These are phyloP conservation scores for Macrolepiota fuliginosa DNA, from an alignment of 768 basidiomycete genomes.

Conservation along the genomic window DNA sequence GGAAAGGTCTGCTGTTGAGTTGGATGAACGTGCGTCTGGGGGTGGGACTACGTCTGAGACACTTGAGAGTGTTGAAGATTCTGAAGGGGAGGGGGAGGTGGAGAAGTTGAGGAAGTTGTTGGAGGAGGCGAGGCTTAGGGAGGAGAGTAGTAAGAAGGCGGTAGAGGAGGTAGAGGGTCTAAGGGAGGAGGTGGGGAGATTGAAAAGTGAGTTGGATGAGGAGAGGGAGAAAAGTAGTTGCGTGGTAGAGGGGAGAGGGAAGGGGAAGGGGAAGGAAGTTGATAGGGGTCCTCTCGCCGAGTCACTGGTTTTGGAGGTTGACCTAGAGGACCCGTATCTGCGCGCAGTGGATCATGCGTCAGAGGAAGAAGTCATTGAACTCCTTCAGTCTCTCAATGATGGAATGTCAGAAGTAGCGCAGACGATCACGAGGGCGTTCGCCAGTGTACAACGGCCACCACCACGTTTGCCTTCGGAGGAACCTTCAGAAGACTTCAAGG, in stretches of 20 bases:
- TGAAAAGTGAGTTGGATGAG: constrained; percentile 3
- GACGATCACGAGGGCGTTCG: constrained; percentile 1
- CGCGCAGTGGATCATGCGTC: not conserved
- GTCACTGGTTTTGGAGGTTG: not conserved
- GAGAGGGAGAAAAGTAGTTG: not conserved
- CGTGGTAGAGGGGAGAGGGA: not conserved
- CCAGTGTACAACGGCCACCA: not conserved
- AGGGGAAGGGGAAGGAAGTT: not conserved
- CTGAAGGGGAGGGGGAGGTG: not conserved
- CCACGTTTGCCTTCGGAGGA: constrained; percentile 11
- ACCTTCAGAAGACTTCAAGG: constrained; percentile 23
- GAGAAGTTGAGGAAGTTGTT: constrained; percentile 4
- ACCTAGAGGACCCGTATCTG: not conserved
- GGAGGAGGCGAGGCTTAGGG: constrained; percentile 3
- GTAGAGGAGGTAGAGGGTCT: constrained; percentile 3
- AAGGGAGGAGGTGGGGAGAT: constrained; percentile 1
- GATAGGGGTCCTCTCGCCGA: not conserved
- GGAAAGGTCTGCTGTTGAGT: not conserved
- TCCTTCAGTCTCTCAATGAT: not conserved
- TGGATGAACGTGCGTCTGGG: not conserved
- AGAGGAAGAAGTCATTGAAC: constrained; percentile 1
- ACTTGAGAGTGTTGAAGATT: not conserved
- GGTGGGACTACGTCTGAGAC: not conserved
- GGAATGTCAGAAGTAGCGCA: constrained; percentile 3
- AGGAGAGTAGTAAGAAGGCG: not conserved